Base-by-base conservation (phyloP, 768 basidiomycete genomes). In the Xerocomellus chrysenteron region DNA sequence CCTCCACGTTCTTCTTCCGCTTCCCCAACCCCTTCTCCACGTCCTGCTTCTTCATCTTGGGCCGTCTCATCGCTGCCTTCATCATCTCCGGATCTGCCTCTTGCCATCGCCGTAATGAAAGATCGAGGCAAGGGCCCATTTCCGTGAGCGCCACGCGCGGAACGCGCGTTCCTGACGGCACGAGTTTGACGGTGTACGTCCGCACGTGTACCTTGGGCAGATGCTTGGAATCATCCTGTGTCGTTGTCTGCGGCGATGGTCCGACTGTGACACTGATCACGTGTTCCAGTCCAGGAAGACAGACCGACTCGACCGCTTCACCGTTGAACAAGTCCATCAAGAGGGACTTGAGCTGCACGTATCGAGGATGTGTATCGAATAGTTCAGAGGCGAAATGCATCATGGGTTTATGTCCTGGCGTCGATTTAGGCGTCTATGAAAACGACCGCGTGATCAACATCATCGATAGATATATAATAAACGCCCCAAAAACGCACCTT, bases 351-450 rank as follows among this genome's bases (percentile, higher is more conserved):
- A 98, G 80, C 67, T 95, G 94, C 8, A 87, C 77, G 71, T 90
- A 95, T 12, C 93, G 87, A 2, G 96, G 94, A 71, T 98, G 94
- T 1, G 92, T 86, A 64, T 96, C 94, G 72, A 98, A 99, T 11
- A 98, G 80, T 58, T 93, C 92, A 1, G 94, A 95, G 14, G 94
- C 92, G 68, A 99, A 99, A 68, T 96, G 93, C 80, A 99, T 86
- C 61, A 98, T 74, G 45, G 97, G 96, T 64, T 91, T 88, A 64
- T 93, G 85, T 11, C 94, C 96, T 24, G 89, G 85, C 5, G 93
- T 88, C 14, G 89, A 86, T 82, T 96, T 98, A 24, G 85, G 79
- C 41, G 90, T 88, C 97, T 41, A 7, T 21, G 13, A 32, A 1
- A 33, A 21, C 13, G 26, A 30, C 21, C 21, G 21, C 21, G 21